Evolutionary conservation across 1,139 yeast species (phyloP).

Genomic region (Fermentozyma sake): DNA sequence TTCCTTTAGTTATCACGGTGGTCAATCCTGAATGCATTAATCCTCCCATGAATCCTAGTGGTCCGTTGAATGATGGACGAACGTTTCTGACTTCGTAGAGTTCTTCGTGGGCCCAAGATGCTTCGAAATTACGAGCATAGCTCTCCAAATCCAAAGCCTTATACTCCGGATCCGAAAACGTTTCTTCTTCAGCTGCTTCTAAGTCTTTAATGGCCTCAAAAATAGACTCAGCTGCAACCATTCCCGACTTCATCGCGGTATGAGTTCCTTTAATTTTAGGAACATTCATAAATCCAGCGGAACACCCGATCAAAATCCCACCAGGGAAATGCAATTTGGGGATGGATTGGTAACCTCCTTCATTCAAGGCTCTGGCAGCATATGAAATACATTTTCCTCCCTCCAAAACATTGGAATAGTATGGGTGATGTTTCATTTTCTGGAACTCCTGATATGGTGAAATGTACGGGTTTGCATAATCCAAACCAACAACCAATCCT

Average conservation of each 20-base stretch:
- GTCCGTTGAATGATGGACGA: slow-evolving; percentile 80
- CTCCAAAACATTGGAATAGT: slow-evolving; percentile 64
- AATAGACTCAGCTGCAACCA: slow-evolving; percentile 87
- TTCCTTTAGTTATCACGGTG: slow-evolving; percentile 71
- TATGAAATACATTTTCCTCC: slow-evolving; percentile 93
- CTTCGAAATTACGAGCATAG: slow-evolving; percentile 61
- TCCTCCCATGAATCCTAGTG: slow-evolving; percentile 75
- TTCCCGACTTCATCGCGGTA: slow-evolving; percentile 93
- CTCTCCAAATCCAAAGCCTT: slow-evolving; percentile 47
- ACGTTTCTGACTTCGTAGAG: slow-evolving; percentile 79
- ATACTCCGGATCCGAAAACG: slow-evolving; percentile 30
- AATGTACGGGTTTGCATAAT: slow-evolving; percentile 87
- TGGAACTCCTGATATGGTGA: slow-evolving; percentile 97
- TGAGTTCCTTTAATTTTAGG: slow-evolving; percentile 98
- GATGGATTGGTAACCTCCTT: slow-evolving; percentile 91
- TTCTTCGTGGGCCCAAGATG: slow-evolving; percentile 86
- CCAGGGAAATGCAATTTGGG: slow-evolving; percentile 93
- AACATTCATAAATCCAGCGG: slow-evolving; percentile 95
- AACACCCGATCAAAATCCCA: slow-evolving; percentile 88
- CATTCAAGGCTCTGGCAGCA: slow-evolving; percentile 93
- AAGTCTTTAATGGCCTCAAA: slow-evolving; percentile 50
- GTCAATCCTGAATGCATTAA: slow-evolving; percentile 81
- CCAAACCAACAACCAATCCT: slow-evolving; percentile 89
- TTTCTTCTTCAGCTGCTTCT: slow-evolving; percentile 48
- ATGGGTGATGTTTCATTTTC: slow-evolving; percentile 87